Evolutionary conservation across 2,329 filamentous ascomycete species (phyloP).

Genomic region (Beauveria asiatica): DNA sequence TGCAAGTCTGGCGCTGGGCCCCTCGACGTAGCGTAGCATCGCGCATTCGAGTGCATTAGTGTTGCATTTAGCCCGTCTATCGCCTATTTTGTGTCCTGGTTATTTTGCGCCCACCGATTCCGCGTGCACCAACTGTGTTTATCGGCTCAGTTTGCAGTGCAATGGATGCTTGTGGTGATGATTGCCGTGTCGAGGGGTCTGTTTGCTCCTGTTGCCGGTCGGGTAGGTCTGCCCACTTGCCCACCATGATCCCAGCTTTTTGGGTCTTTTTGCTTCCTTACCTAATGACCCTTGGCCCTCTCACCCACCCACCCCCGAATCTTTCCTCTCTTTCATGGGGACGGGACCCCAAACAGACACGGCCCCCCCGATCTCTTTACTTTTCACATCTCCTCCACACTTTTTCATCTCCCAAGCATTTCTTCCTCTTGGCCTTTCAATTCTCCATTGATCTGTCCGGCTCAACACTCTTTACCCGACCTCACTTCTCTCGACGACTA

Average conservation of each 20-base stretch:
- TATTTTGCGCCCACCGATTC: not conserved
- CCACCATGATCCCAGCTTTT: not conserved
- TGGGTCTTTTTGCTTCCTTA: not conserved
- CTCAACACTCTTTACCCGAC: not conserved
- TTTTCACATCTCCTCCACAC: constrained; percentile 5
- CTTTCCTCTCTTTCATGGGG: constrained; percentile 6
- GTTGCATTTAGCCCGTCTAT: not conserved
- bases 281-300: not conserved
- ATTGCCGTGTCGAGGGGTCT: no score
- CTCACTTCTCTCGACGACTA: not conserved
- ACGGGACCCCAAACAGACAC: constrained; percentile 5
- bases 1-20: not conserved
- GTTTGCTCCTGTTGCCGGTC: no score
- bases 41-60: constrained; percentile 2
- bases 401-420: not conserved
- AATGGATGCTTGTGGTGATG: no score
- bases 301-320: constrained; percentile 2
- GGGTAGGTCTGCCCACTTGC: not conserved
- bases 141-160: no score
- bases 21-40: constrained; percentile 2
- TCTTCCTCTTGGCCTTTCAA: not conserved
- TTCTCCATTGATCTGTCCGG: not conserved
- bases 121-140: not conserved
- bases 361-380: constrained; percentile 8
- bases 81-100: not conserved